phyloP scores from a whole-genome alignment of 2,329 filamentous ascomycete species.

The Fusarium sp. region DNA sequence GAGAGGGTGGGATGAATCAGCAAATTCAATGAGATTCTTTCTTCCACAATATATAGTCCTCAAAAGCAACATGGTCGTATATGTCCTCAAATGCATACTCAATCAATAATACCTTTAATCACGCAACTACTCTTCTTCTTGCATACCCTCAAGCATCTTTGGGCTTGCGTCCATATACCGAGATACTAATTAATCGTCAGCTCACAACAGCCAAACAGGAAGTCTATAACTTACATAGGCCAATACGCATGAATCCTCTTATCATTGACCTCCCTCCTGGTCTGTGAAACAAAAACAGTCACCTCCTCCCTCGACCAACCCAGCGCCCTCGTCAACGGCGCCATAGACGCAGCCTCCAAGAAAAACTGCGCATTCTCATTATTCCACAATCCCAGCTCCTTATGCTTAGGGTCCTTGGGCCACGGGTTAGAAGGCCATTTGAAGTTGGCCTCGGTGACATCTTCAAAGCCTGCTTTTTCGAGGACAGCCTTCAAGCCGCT shows the following conservation, averaged over 20 bases:
- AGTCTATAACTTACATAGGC: slow-evolving; percentile 21
- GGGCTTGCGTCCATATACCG: slow-evolving; percentile 11
- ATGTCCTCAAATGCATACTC: too few species aligned
- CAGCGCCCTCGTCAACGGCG: slow-evolving; percentile 13
- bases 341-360: slow-evolving; percentile 5
- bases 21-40: accelerated
- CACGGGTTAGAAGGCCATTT: slow-evolving; percentile 28
- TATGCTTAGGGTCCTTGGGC: slow-evolving; percentile 27
- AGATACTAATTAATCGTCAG: neutral
- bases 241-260: slow-evolving; percentile 24
- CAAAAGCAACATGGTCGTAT: too few species aligned
- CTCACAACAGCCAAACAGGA: accelerated
- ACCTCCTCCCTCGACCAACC: slow-evolving; percentile 25
- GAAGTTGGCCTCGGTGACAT: neutral
- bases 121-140: too few species aligned
- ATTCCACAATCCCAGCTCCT: slow-evolving; percentile 19
- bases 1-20: neutral
- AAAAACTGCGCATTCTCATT: slow-evolving; percentile 18
- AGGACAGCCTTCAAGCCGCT: neutral
- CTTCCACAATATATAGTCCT: too few species aligned
- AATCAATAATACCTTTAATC: too few species aligned
- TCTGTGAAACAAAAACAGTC: slow-evolving; percentile 8
- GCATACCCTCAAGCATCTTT: neutral
- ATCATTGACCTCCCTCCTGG: slow-evolving; percentile 22
- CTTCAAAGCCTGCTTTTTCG: slow-evolving; percentile 7